Evolutionary conservation across 176 grass and related monocot genomes (phyloP), one percentile per base, ranked within the genome.

Genomic region (Carex myosuroides): DNA sequence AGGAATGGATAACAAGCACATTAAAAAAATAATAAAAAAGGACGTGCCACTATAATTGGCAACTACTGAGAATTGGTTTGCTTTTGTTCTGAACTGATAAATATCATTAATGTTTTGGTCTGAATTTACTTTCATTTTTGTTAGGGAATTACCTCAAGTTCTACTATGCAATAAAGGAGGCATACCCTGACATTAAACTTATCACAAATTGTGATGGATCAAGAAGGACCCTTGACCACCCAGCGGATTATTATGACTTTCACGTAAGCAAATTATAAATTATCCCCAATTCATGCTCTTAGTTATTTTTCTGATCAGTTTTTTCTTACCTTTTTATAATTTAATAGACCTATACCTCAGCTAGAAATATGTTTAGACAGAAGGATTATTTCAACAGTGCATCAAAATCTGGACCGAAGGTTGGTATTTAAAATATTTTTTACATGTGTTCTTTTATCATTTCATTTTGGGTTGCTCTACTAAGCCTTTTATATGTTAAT

Each of bases 91-190:
- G 46, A 52, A 26, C 44, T 62, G 50, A 16, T 26, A 62, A 42
- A 33, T 22, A 22, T 44, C 9, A 24, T 22, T 5, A n/a, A n/a
- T 57, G 3, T 30, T 61, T 82, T 82, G 14, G 60, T 82, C 21
- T 82, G 48, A 54, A 52, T 82, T 76, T 3, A 39, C 37, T 62
- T 84, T 44, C 69, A 18, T 2, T 14, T 46, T 86, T 87, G 29
- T 73, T 35, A 97, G 94, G 84, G 20, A 97, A 94, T 80, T 97
- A 97, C 79, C 85, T 88, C 62, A 94, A 92, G 84, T 94, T 97
- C 35, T 97, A 92, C 77, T 85, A 88, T 75, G 92, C 94, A 12
- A 92, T 94, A 78, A 97, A 92, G 89, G 82, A 86, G 76, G 90
- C 90, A 24, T 94, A 97, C 60, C 92, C 94, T 9, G 90, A 92